These are phyloP conservation scores for Aspergillus neotritici DNA, from an alignment of 2,329 filamentous ascomycete species.

Conservation along the genomic window DNA sequence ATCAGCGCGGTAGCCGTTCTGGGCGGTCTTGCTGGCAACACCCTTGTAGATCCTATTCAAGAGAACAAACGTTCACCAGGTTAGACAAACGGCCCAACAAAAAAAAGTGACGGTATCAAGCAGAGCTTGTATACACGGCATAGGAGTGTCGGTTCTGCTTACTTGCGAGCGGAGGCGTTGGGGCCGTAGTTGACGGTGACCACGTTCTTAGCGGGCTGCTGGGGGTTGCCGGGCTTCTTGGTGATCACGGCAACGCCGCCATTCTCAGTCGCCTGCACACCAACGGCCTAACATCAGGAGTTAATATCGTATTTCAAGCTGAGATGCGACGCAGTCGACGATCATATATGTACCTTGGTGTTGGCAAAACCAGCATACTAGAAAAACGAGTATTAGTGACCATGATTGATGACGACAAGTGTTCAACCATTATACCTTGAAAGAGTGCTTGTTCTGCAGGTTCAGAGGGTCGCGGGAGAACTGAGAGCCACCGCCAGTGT, in stretches of 20 bases:
- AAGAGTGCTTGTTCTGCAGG: constrained; percentile 82
- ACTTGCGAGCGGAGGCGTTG: constrained; percentile 75
- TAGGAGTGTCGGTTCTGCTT: constrained; percentile 33
- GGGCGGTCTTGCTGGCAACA: constrained; percentile 75
- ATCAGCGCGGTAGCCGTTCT: constrained; percentile 78
- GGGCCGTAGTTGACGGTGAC: constrained; percentile 64
- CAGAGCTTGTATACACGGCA: background rate
- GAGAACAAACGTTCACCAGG: background rate
- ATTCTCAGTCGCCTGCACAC: constrained; percentile 68
- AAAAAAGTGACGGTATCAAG: background rate
- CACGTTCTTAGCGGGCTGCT: constrained; percentile 66
- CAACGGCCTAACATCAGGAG: constrained; percentile 61
- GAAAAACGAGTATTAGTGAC: constrained; percentile 18
- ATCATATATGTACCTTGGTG: constrained; percentile 63
- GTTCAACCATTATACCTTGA: constrained; percentile 61
- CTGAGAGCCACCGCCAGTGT: constrained; percentile 68
- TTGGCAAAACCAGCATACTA: constrained; percentile 91
- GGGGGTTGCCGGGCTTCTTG: constrained; percentile 71
- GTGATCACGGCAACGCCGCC: constrained; percentile 73
- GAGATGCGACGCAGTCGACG: background rate
- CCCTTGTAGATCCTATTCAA: constrained; percentile 72
- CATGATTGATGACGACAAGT: constrained; percentile 11
- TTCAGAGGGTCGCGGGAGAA: constrained; percentile 95
- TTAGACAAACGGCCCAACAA: constrained; percentile 15
- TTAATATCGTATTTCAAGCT: constrained; percentile 5